Percentiles rank a stretch among this genome's conserved stretches.
phyloP scores from a whole-genome alignment of 306 rosid genomes.

The Quercus rubra region DNA sequence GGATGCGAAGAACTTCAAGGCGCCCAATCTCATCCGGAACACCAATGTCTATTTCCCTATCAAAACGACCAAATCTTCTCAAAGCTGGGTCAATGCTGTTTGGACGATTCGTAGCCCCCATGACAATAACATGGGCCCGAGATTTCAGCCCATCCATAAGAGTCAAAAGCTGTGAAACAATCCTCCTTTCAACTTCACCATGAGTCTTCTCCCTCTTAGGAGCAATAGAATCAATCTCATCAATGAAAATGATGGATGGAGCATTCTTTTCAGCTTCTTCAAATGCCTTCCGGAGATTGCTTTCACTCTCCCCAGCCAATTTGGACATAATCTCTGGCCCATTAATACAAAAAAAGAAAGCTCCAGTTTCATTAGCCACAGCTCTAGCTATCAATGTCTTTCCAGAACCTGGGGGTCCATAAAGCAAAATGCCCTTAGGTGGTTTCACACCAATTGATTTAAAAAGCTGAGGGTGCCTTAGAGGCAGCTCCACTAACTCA shows the following conservation, averaged over 20 bases:
- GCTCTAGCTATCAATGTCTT: slow-evolving; percentile 66
- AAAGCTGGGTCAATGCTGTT: slow-evolving; percentile 63
- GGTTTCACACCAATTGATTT: slow-evolving; percentile 72
- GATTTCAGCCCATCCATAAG: slow-evolving; percentile 71
- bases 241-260: slow-evolving; percentile 67
- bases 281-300: slow-evolving; percentile 70
- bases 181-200: slow-evolving; percentile 69
- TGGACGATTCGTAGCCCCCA: slow-evolving; percentile 70
- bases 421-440: slow-evolving; percentile 65
- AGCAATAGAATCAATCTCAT: slow-evolving; percentile 68
- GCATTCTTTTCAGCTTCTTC: slow-evolving; percentile 79
- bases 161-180: slow-evolving; percentile 67
- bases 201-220: slow-evolving; percentile 72
- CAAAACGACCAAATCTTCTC: slow-evolving; percentile 70
- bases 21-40: slow-evolving; percentile 73
- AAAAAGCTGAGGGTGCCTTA: slow-evolving; percentile 69
- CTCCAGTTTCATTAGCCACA: slow-evolving; percentile 72
- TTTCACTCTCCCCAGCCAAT: slow-evolving; percentile 75
- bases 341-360: slow-evolving; percentile 64
- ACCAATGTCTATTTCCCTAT: slow-evolving; percentile 68
- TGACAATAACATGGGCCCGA: slow-evolving; percentile 64
- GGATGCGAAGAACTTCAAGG: slow-evolving; percentile 70
- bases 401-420: slow-evolving; percentile 72
- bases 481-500: slow-evolving; percentile 64
- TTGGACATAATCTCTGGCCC: slow-evolving; percentile 74